Conservation (phyloP, 257 asterid species). For the Fraxinus excelsior region DNA sequence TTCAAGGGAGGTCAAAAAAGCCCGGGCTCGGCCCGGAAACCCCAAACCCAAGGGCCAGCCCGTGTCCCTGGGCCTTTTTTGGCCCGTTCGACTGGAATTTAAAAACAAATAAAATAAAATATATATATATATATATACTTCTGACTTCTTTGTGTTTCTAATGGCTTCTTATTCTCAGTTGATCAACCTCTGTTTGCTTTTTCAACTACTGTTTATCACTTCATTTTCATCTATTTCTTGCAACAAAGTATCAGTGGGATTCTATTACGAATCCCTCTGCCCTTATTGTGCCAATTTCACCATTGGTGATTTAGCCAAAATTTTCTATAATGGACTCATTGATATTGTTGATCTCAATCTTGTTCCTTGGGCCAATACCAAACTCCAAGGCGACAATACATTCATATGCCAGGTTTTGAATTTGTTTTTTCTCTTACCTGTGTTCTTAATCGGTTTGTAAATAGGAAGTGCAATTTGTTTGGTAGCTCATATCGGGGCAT, state of each 20-base stretch:
- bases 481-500: neutral
- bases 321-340: constrained; percentile 38
- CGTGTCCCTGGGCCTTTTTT: no score
- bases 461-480: neutral
- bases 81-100: no score
- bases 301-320: constrained; percentile 34
- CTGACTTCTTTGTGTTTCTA: constrained; percentile 4
- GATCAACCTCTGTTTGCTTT: constrained; percentile 27
- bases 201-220: constrained; percentile 23
- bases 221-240: constrained; percentile 27
- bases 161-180: constrained; percentile 29
- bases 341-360: constrained; percentile 44
- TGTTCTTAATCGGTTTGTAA: neutral
- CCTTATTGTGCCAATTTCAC: constrained; percentile 44
- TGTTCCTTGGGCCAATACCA: constrained; percentile 59
- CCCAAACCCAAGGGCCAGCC: no score
- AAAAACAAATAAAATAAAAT: no score
- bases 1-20: no score
- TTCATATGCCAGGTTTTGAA: constrained; percentile 42
- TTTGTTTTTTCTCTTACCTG: neutral
- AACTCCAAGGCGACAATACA: constrained; percentile 26
- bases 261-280: constrained; percentile 43
- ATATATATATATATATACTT: no score
- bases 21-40: no score
- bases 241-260: constrained; percentile 33